Base-by-base conservation (phyloP, 1,284 basidiomycete genomes). In the Irpex sp. region DNA sequence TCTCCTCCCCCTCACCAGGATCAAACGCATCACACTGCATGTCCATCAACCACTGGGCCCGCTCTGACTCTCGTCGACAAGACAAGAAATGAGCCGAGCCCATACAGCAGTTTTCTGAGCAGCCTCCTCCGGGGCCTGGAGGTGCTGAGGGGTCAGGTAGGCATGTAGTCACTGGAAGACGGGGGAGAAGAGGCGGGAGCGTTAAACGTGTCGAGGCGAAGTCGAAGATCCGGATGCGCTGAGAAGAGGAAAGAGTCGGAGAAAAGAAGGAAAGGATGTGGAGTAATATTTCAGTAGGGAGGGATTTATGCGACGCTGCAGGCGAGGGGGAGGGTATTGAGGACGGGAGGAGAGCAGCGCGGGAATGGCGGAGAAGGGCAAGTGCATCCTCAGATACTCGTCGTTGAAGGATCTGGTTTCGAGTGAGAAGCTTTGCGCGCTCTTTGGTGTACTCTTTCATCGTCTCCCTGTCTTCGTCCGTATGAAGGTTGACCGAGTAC, bases 241-340 rank as follows among this genome's bases (percentile, higher is more conserved):
- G 89, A 1, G 78, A 70, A 8, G 78, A 64, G 2, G 87, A 89
- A 26, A 91, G 80, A 0, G 75, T 77, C 9, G 87, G 88, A 2
- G 86, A 81, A 36, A 88, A 71, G 68, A 83, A 79, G 19, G 84
- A 82, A 37, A 91, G 78, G 61, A 86, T 83, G 69, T 85, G 68
- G 3, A 86, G 77, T 64, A 85, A 82, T 19, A 91, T 76, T 70
- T 91, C 89, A 21, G 74, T 80, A 0, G 89, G 89, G 34, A 91
- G 77, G 65, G 78, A 77, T 19, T 36, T 31, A 61, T 34, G 62
- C 64, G 7, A 65, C 49, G n/a, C 51, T 19, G 17, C 9, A 21
- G 44, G 34, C 38, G 26, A n/a, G 57, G 61, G 26, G 48, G 59
- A 68, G 66, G 47, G 64, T 60, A 4, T 68, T 64, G 21, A 68